phyloP scores from a whole-genome alignment of 768 basidiomycete species.

The Lepiota brunneoincarnata region DNA sequence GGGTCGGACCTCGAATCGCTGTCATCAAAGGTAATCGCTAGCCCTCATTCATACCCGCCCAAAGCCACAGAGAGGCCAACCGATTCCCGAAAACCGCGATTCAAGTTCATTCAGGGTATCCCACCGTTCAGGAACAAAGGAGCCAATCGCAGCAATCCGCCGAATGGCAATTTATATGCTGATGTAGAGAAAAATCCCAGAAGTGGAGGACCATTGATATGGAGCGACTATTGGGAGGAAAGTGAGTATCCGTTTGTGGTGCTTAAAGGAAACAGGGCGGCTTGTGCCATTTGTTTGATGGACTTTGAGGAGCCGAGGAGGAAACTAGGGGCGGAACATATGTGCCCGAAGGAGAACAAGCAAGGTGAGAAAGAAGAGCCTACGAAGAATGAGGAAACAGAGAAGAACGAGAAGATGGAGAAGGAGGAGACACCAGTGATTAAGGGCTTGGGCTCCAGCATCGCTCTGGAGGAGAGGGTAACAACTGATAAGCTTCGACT shows the following conservation, averaged over 20 bases:
- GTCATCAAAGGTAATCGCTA: conserved; percentile 39
- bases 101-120: conserved; percentile 46
- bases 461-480: background rate
- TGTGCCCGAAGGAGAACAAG: background rate
- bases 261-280: conserved; percentile 78
- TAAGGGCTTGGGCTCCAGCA: background rate
- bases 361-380: background rate
- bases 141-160: background rate
- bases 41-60: conserved; percentile 62
- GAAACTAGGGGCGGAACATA: conserved; percentile 14
- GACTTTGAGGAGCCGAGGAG: conserved; percentile 76
- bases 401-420: background rate
- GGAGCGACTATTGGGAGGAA: conserved; percentile 80
- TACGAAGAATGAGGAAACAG: conserved; percentile 1
- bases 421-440: too few relatives aligned
- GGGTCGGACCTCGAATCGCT: conserved; percentile 29
- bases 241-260: conserved; percentile 79
- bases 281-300: conserved; percentile 81
- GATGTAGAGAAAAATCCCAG: conserved; percentile 11
- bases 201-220: conserved; percentile 39
- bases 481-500: conserved; percentile 39
- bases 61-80: conserved; percentile 28
- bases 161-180: conserved; percentile 1
- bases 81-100: conserved; percentile 41
- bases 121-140: conserved; percentile 19